These are phyloP conservation scores for Gloeopeniophorella convolvens DNA, from an alignment of 768 basidiomycete species.

Conservation along the genomic window DNA sequence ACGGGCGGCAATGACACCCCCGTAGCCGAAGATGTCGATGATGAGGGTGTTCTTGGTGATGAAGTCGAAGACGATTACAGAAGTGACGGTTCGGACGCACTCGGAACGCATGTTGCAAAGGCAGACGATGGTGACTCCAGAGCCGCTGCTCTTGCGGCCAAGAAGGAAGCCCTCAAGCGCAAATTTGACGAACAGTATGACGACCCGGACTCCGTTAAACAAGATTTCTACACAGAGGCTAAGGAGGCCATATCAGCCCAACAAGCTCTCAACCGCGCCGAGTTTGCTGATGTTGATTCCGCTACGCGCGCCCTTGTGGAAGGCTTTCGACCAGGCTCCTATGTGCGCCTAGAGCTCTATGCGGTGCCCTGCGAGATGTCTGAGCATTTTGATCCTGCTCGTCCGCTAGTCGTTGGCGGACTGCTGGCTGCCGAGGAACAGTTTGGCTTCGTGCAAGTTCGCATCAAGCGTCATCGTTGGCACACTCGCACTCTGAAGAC, in stretches of 20 bases:
- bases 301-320: constrained; percentile 80
- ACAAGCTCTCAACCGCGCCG: constrained; percentile 72
- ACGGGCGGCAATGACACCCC: constrained; percentile 53
- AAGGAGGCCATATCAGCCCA: constrained; percentile 90
- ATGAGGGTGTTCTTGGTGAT: constrained; percentile 31
- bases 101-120: constrained; percentile 14
- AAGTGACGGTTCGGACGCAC: constrained; percentile 31
- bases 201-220: constrained; percentile 69
- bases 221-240: constrained; percentile 86
- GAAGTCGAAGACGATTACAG: constrained; percentile 38
- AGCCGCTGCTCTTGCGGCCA: constrained; percentile 59
- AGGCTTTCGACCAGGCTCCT: constrained; percentile 84
- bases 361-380: constrained; percentile 88
- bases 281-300: constrained; percentile 74
- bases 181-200: constrained; percentile 98
- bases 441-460: constrained; percentile 90
- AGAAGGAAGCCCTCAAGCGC: constrained; percentile 87
- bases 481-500: constrained; percentile 87
- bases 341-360: constrained; percentile 85
- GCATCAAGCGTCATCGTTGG: constrained; percentile 97
- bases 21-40: constrained; percentile 16
- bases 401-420: constrained; percentile 90
- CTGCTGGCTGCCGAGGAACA: constrained; percentile 84
- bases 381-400: constrained; percentile 86
- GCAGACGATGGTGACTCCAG: constrained; percentile 31